These are phyloP conservation scores for Blechomonas ayalai DNA, from an alignment of 208 protist genomes.

Conservation along the genomic window DNA sequence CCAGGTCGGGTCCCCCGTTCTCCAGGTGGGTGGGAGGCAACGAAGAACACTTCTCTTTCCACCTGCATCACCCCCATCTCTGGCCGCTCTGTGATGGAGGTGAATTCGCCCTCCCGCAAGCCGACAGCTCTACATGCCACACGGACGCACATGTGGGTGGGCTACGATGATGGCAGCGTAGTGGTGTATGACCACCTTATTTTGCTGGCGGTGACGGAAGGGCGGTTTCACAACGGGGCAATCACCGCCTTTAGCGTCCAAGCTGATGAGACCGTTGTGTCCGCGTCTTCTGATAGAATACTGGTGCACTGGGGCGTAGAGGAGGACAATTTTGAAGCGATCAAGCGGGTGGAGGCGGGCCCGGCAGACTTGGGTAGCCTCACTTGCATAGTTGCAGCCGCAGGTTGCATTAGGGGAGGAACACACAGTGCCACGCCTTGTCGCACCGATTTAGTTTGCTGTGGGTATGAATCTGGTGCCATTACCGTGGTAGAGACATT, in stretches of 20 bases:
- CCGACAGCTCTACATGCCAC: slow-evolving; percentile 38
- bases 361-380: slow-evolving; percentile 1
- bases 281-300: slow-evolving; percentile 57
- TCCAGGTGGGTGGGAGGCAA: too few species aligned
- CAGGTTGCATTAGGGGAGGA: slow-evolving; percentile 11
- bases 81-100: slow-evolving; percentile 1
- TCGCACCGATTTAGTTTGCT: slow-evolving; percentile 32
- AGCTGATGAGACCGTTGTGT: slow-evolving; percentile 41
- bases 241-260: slow-evolving; percentile 35
- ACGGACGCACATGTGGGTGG: slow-evolving; percentile 63
- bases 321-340: slow-evolving; percentile 66
- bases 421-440: slow-evolving; percentile 8
- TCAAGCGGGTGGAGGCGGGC: slow-evolving; percentile 26
- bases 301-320: slow-evolving; percentile 79
- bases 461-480: slow-evolving; percentile 46
- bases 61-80: too few species aligned
- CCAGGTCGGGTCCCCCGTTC: too few species aligned
- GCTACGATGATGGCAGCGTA: slow-evolving; percentile 65
- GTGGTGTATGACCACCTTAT: slow-evolving; percentile 75
- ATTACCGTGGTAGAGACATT: slow-evolving; percentile 39
- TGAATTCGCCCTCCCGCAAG: neutral
- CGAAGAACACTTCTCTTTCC: too few species aligned
- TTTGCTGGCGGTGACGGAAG: slow-evolving; percentile 40
- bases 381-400: slow-evolving; percentile 3
- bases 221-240: slow-evolving; percentile 40